Percentiles rank a stretch among this genome's conserved stretches.
Evolutionary conservation across 2,329 filamentous ascomycete genomes (phyloP).

Genomic region (Bipolaris bicolor): DNA sequence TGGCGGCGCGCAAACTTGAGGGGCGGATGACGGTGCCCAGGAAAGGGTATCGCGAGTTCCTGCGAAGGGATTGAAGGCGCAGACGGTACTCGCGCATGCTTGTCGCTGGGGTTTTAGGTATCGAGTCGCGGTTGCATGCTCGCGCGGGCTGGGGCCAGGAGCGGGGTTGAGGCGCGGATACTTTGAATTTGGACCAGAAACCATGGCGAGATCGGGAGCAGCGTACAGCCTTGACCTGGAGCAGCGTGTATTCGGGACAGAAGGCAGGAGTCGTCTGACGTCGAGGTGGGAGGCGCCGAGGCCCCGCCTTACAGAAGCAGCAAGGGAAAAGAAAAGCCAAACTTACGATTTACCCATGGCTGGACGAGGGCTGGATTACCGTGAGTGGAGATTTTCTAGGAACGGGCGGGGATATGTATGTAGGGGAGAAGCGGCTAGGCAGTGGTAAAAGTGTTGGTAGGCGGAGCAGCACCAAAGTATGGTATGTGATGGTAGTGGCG

Average conservation of each 20-base stretch:
- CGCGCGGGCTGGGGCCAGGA: slow-evolving; percentile 12
- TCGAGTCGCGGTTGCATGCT: slow-evolving; percentile 18
- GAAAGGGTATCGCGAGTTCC: slow-evolving; percentile 30
- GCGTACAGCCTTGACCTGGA: slow-evolving; percentile 6
- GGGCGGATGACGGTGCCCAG: slow-evolving; percentile 29
- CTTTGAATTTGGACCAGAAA: slow-evolving; percentile 4
- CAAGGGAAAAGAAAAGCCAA: slow-evolving; percentile 18
- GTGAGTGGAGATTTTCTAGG: slow-evolving; percentile 4
- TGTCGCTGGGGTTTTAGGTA: slow-evolving; percentile 6
- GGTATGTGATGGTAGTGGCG: slow-evolving; percentile 20
- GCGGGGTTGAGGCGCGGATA: slow-evolving; percentile 5
- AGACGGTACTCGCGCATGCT: slow-evolving; percentile 9
- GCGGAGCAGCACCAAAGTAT: slow-evolving; percentile 22
- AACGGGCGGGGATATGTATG: slow-evolving; percentile 16
- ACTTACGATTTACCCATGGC: slow-evolving; percentile 54
- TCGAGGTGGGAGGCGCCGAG: slow-evolving; percentile 17
- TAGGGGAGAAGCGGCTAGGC: slow-evolving; percentile 18
- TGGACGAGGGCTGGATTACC: slow-evolving; percentile 10
- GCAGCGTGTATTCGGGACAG: slow-evolving; percentile 19
- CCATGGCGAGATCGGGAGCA: slow-evolving; percentile 17
- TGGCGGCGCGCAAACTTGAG: slow-evolving; percentile 44
- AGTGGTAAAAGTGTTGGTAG: slow-evolving; percentile 16
- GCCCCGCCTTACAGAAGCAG: slow-evolving; percentile 20
- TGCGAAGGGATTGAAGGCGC: slow-evolving; percentile 24
- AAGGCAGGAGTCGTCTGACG: slow-evolving; percentile 27